Evolutionary conservation across 2,329 filamentous ascomycete genomes (phyloP), one percentile per base, ranked within the genome.

Genomic region (Fusarium burgessii): DNA sequence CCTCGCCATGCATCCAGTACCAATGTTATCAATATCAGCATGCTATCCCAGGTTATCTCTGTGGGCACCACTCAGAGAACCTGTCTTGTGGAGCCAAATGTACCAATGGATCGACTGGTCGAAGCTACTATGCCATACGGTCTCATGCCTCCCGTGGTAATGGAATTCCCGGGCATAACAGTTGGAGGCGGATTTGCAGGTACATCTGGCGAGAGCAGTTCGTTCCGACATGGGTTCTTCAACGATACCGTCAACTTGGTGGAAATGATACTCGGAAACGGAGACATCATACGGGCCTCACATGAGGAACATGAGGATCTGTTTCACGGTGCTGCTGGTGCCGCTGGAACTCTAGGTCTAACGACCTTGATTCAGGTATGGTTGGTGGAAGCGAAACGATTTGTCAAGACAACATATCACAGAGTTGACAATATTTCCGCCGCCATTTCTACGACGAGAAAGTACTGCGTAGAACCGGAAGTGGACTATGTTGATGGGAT

Each of bases 161-260:
- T 92, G 88, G 91, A 93, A 73, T 90, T 93, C 52, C 90, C 90
- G 0, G 89, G 89, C 1, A 93, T 92, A 68, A 93, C 91, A 0
- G 87, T 87, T 0, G 91, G 90, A 17, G 90, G 91, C 5, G 90
- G 89, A 1, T 92, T 90, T 75, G 85, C 89, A 1, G 91, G 90
- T 3, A 91, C 90, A 1, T 87, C 87, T 0, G 90, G 90, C 5
- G 91, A 93, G 76, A 92, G 89, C 77, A 89, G 86, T 65, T 91
- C 88, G 0, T 93, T 91, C 77, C 85, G 85, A 15, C 84, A 90
- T 74, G 91, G 91, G 0, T 87, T 91, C 66, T 93, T 93, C 75
- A 89, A 92, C 57, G 80, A 86, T 15, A 91, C 87, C 0, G 83
- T 92, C 27, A 87, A 85, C 52, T 86, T 83, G 65, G 85, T 91